A percentile compares a stretch with the other conserved stretches of the same genome.
Evolutionary conservation across 257 asterid species (phyloP).

Genomic region (Ophiorrhiza pumila): DNA sequence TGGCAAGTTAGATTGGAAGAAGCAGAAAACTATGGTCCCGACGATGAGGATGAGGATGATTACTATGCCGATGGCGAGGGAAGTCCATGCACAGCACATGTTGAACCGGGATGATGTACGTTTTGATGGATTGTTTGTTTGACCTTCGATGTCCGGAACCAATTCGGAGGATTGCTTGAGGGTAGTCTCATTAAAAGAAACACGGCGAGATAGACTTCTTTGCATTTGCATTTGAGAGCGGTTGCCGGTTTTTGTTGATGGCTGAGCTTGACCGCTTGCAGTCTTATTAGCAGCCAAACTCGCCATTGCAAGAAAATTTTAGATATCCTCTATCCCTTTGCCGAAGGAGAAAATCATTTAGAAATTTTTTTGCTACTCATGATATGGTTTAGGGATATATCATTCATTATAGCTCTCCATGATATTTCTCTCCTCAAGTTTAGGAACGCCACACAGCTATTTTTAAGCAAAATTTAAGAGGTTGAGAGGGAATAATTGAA

Average conservation of each 20-base stretch:
- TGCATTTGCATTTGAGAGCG: neutral
- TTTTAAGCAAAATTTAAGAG: neutral
- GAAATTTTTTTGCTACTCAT: neutral
- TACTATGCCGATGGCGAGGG: neutral
- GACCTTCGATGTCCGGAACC: neutral
- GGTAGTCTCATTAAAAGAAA: conserved; percentile 12
- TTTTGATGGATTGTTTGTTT: neutral
- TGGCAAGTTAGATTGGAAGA: conserved; percentile 13
- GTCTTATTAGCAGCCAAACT: conserved; percentile 13
- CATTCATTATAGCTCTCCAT: neutral
- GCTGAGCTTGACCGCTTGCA: conserved; percentile 12
- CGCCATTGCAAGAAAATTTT: neutral
- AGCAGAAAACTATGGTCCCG: neutral
- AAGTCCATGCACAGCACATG: conserved; percentile 13
- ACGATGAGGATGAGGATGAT: neutral
- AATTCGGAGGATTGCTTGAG: neutral
- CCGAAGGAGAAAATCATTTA: conserved; percentile 1
- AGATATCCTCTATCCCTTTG: neutral
- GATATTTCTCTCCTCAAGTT: neutral
- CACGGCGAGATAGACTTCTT: conserved; percentile 14
- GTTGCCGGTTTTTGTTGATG: conserved; percentile 1
- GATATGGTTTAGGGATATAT: neutral
- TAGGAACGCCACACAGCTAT: conserved; percentile 11
- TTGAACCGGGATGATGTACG: neutral
- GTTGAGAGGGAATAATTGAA: neutral